Conservation (phyloP, 116 monocot species). For the Thalassia testudinum region DNA sequence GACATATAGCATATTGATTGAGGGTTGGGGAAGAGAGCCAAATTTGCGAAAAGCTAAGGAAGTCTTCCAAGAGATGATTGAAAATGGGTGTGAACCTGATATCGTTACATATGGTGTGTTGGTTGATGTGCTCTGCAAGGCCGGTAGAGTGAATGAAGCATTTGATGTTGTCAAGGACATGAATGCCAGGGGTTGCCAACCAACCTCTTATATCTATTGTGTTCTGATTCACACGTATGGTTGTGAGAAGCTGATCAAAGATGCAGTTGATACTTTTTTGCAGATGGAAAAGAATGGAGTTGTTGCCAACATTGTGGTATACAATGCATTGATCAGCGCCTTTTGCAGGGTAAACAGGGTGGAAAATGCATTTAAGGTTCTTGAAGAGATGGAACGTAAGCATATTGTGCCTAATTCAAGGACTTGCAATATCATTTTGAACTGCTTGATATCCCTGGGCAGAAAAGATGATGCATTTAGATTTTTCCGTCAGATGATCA, state of each 20-base stretch:
- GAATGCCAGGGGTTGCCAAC: slow-evolving; percentile 29
- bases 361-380: slow-evolving; percentile 51
- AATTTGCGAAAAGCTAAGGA: slow-evolving; percentile 71
- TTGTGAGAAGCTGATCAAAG: slow-evolving; percentile 44
- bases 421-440: slow-evolving; percentile 77
- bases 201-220: slow-evolving; percentile 79
- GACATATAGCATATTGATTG: slow-evolving; percentile 78
- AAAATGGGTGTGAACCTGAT: slow-evolving; percentile 51
- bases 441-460: slow-evolving; percentile 37
- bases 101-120: slow-evolving; percentile 91
- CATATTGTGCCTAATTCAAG: slow-evolving; percentile 53
- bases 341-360: slow-evolving; percentile 59
- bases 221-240: slow-evolving; percentile 80
- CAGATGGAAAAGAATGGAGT: slow-evolving; percentile 80
- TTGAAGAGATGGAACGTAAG: slow-evolving; percentile 63
- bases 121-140: slow-evolving; percentile 84
- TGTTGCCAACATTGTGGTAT: slow-evolving; percentile 53
- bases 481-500: slow-evolving; percentile 70
- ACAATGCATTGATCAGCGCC: slow-evolving; percentile 77
- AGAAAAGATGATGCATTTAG: slow-evolving; percentile 52
- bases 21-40: slow-evolving; percentile 90
- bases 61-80: slow-evolving; percentile 47
- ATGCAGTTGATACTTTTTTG: slow-evolving; percentile 68
- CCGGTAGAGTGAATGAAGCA: slow-evolving; percentile 50
- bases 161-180: slow-evolving; percentile 45